These are phyloP conservation scores for Ramichloridium luteum DNA, from an alignment of 2,329 filamentous ascomycete genomes.

Conservation along the genomic window DNA sequence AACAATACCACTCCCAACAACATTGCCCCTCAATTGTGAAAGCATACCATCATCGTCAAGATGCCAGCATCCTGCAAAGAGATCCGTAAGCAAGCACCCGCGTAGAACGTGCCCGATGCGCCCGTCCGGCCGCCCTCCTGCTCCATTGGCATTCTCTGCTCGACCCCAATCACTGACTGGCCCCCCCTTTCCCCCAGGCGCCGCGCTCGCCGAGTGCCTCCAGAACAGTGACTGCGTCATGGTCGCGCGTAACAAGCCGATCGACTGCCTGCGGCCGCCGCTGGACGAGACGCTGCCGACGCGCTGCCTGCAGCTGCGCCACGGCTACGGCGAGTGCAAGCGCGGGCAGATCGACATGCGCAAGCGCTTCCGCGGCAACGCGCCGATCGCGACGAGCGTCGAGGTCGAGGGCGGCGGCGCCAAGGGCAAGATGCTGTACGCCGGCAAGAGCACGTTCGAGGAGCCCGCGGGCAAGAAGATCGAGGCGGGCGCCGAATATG, in stretches of 20 bases:
- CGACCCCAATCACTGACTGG: too few relatives aligned
- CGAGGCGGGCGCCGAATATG: slow-evolving; percentile 22
- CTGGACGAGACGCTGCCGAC: slow-evolving; percentile 70
- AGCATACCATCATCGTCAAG: too few relatives aligned
- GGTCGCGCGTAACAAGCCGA: slow-evolving; percentile 72
- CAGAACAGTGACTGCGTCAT: slow-evolving; percentile 95
- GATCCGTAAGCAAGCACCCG: too few relatives aligned
- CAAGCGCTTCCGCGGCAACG: slow-evolving; percentile 91
- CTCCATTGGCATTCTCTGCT: too few relatives aligned
- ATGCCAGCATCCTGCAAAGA: too few relatives aligned
- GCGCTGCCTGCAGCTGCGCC: slow-evolving; percentile 84
- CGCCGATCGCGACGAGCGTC: slow-evolving; percentile 61
- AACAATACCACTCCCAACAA: too few relatives aligned
- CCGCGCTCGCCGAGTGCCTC: slow-evolving; percentile 85
- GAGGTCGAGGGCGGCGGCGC: slow-evolving; percentile 40
- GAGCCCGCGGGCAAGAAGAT: slow-evolving; percentile 17
- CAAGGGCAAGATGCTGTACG: slow-evolving; percentile 58
- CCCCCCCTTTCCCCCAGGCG: too few relatives aligned
- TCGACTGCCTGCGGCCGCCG: slow-evolving; percentile 77
- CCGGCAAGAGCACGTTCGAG: slow-evolving; percentile 42
- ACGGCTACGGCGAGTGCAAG: slow-evolving; percentile 88
- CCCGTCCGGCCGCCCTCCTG: too few relatives aligned
- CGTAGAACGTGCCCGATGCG: too few relatives aligned
- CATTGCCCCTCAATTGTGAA: too few relatives aligned
- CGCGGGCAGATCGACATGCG: slow-evolving; percentile 97